Evolutionary conservation across 2,329 filamentous ascomycete species (phyloP), one percentile per base, ranked within the genome.

Genomic region (Calcarisporium arbuscula): DNA sequence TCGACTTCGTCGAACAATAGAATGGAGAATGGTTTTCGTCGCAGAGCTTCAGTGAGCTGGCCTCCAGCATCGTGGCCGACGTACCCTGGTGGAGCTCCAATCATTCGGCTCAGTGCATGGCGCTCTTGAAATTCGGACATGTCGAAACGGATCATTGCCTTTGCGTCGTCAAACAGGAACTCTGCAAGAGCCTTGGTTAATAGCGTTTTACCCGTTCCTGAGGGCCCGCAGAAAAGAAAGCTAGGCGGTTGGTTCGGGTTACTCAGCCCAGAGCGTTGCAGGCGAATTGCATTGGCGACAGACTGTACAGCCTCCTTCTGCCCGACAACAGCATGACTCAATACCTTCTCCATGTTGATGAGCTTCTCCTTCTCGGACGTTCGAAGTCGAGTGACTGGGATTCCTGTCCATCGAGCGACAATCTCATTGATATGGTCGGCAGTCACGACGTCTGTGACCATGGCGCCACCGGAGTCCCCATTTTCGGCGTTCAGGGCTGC

Each of bases 101-200:
- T 98, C 87, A 98, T 95, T 41, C 92, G 80, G 57, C 87, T 94
- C 11, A 98, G 76, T 1, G 90, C 84, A 59, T 98, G 92, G 5
- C 90, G 82, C 63, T 98, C 92, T 62, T 98, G 94, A 61, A 98
- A 98, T 62, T 98, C 92, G 5, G 90, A 96, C 92, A 98, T 98
- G 58, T 98, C 92, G 66, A 98, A 94, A 25, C 92, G 84, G 51
- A 98, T 95, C 92, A 98, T 96, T 21, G 90, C 72, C 68, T 95
- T 95, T 18, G 90, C 67, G 49, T 98, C 92, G 56, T 98, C 92
- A 66, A 98, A 98, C 19, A 98, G 71, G 68, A 98, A 98, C 60
- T 98, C 92, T 31, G 92, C 92, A 40, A 98, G 73, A 12, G 90
- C 92, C 64, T 98, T 98, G 45, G 90, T 96, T 38, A 98, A 79